phyloP scores from a whole-genome alignment of 1,284 basidiomycete species.

The Heterobasidion parviporum region DNA sequence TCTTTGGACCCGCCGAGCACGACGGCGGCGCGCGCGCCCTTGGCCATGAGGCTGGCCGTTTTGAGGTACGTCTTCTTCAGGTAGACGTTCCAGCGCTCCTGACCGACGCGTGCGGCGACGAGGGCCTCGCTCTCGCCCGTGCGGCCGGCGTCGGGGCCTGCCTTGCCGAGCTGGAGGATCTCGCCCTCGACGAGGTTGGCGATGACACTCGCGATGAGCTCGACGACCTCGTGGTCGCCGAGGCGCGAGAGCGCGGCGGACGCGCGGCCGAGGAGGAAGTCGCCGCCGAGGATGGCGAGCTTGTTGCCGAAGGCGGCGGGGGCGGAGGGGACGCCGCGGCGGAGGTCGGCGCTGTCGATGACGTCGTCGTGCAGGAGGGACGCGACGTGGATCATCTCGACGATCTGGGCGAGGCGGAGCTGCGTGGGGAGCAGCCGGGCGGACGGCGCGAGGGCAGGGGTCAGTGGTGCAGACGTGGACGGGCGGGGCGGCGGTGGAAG shows the following conservation, averaged over 20 bases:
- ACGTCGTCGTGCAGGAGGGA: constrained; percentile 95
- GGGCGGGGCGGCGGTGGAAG: constrained; percentile 20
- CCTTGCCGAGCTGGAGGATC: constrained; percentile 77
- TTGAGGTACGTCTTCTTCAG: constrained; percentile 95
- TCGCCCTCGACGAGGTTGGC: constrained; percentile 97
- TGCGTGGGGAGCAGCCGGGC: constrained; percentile 72
- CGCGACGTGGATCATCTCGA: constrained; percentile 98
- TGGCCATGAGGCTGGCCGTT: constrained; percentile 94
- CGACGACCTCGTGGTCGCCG: constrained; percentile 84
- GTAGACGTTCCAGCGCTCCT: constrained; percentile 79
- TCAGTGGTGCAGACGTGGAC: constrained; percentile 7
- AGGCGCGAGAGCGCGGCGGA: constrained; percentile 84
- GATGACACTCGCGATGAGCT: constrained; percentile 88
- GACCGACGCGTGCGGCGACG: constrained; percentile 16
- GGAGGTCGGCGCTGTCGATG: constrained; percentile 78
- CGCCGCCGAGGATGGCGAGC: constrained; percentile 87
- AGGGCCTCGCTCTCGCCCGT: constrained; percentile 23
- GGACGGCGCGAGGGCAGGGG: constrained; percentile 25
- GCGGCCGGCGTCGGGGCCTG: constrained; percentile 15
- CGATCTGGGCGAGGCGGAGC: constrained; percentile 88
- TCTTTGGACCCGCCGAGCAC: constrained; percentile 83
- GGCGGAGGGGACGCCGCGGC: constrained; percentile 78
- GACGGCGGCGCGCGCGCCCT: constrained; percentile 82
- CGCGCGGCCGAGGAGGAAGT: constrained; percentile 91
- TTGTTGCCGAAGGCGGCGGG: constrained; percentile 95